Base-by-base conservation (phyloP, 1,139 yeast genomes). In the Zhuliangozyma parablackwelliae region DNA sequence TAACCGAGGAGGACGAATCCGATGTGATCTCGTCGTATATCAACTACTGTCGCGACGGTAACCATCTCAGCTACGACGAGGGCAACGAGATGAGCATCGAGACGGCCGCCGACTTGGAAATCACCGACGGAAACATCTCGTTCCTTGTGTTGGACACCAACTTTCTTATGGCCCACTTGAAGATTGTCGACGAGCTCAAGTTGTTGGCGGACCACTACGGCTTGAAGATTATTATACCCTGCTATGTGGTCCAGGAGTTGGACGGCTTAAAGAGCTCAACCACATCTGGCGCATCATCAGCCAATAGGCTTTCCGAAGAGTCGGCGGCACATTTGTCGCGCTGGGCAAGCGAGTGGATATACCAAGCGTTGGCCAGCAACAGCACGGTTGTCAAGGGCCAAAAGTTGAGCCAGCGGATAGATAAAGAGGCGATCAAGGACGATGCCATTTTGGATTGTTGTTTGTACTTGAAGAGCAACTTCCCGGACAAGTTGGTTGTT, bases 371-470 rank as follows among this genome's bases (percentile, higher is more conserved):
- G 29, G 85, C 89, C 1, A 64, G 66, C 8, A 54, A 58, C 5
- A 65, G 70, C 32, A 60, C 73, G 0, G 63, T 71, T 1, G 77
- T 89, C 0, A 59, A 72, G 32, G 95, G 89, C 0, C 97, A 90
- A 54, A 76, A 71, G 45, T 39, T 73, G 28, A 61, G 65, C 23
- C 87, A 89, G 51, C 60, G 65, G 29, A 40, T 80, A 9, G 49
- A 78, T 63, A 35, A 42, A 29, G 36, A 53, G 6, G 56, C 79
- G 1, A 44, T 43, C 0, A 82, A 85, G 39, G 97, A 90, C 55
- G 95, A 89, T 50, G 74, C 95, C 0, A 89, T 90, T 43, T 59
- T 89, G 28, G 97, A 90, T 57, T 88, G 96, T 54, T 84, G 95
- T 49, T 51, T 83, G 24, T 89, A 72, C 52, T 80, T 81, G 42